These are phyloP conservation scores for Colletotrichum godetiae DNA, from an alignment of 2,329 filamentous ascomycete genomes.

Conservation along the genomic window DNA sequence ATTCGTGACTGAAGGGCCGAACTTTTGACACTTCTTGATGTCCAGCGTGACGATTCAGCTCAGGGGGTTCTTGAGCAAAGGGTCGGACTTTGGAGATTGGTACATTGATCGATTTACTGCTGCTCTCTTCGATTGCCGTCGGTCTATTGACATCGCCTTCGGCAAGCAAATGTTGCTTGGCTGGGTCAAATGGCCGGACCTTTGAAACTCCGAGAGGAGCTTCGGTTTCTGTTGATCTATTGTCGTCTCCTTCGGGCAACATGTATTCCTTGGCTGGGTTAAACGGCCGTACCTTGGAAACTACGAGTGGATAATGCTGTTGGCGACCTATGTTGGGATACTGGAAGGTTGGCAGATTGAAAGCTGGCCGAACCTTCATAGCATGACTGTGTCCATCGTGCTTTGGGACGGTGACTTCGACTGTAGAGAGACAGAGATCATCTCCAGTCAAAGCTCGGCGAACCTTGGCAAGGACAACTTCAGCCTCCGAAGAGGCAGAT, in stretches of 20 bases:
- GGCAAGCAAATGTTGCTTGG: conserved; percentile 8
- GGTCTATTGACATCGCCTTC: background rate
- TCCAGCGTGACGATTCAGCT: conserved; percentile 28
- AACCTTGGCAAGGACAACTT: conserved; percentile 36
- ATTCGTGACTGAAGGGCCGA: conserved; percentile 14
- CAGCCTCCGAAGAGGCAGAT: conserved; percentile 35
- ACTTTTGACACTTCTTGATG: conserved; percentile 28
- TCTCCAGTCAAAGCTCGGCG: conserved; percentile 34
- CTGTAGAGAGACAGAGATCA: conserved; percentile 27
- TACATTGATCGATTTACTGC: background rate
- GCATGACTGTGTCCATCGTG: conserved; percentile 38
- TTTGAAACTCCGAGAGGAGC: conserved; percentile 36
- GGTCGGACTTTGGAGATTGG: conserved; percentile 24
- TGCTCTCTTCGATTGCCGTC: background rate
- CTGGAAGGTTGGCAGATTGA: conserved; percentile 33
- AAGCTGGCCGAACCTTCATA: conserved; percentile 43
- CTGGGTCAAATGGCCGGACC: conserved; percentile 35
- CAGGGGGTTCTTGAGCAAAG: conserved; percentile 18
- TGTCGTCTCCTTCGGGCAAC: background rate
- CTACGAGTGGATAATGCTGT: conserved; percentile 13
- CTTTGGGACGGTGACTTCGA: conserved; percentile 32
- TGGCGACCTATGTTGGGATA: conserved; percentile 13
- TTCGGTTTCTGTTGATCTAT: background rate
- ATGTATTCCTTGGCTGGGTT: conserved; percentile 19
- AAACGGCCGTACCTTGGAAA: conserved; percentile 40